Evolutionary conservation across 139 green algal genomes (phyloP), one percentile per base, ranked within the genome.

Genomic region (Pycnococcus provasolii): DNA sequence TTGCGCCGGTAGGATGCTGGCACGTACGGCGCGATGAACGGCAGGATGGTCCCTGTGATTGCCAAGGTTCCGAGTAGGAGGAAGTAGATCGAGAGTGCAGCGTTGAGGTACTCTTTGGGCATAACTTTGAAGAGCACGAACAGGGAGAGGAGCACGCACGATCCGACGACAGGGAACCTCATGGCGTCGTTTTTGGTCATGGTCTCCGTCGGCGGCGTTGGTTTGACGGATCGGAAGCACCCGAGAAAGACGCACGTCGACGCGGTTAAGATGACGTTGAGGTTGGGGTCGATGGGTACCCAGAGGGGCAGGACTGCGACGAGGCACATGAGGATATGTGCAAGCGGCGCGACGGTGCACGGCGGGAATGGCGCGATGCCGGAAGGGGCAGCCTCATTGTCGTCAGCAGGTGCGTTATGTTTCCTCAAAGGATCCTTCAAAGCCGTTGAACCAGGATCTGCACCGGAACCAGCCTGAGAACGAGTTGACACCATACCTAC

Each of bases 41-140:
- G 70, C 37, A 42, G 37, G n/a, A 60, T 9, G 7, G 40, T 46
- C 45, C 46, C 78, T 55, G 40, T 48, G 13, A 83, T 42, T 2
- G 77, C 68, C 45, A 95, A 63, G 4, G 83, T 81, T 4, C 90
- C 93, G 7, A 99, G 82, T 2, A 91, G 43, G 2, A 89, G 84
- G 72, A 99, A 95, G 81, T 99, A 99, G 44, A 66, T 65, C 4
- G 79, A 78, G 42, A 94, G 70, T 6, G 89, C 75, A 1, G 66
- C 62, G 64, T 93, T 94, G 42, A 94, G 74, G 0, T 88, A 60
- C 41, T 94, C 78, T 67, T 94, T 94, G 7, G 90, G 90, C 46
- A 99, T 73, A 64, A 92, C 89, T 77, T 95, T 97, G 84, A 98
- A 96, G 11, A 83, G 67, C 40, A 96, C 58, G 74, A 98, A 99